Base-by-base conservation (phyloP, 1,284 basidiomycete genomes). In the Mycosarcoma mackinlayi region DNA sequence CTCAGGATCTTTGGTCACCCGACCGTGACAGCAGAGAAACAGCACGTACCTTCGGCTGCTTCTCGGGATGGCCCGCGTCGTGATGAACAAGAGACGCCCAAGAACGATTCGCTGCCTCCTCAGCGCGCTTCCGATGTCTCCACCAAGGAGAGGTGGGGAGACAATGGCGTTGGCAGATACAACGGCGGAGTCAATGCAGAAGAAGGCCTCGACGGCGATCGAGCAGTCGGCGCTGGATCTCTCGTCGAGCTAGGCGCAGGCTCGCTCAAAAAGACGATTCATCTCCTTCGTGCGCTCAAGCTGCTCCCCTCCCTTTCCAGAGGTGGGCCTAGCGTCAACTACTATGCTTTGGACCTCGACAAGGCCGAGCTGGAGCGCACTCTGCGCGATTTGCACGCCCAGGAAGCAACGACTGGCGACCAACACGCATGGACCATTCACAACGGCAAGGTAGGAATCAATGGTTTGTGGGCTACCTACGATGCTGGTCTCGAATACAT, bases 271-370 rank as follows among this genome's bases (percentile, higher is more conserved):
- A 78, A 78, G 86, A 97, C 94, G 1, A 92, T 92, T 5, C 89
- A 92, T 81, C 87, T 98, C 52, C 86, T 98, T 28, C 86, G 86
- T 18, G 91, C 91, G 1, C 86, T 97, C 34, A 88, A 83, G 84
- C 73, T 51, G 70, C 76, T 62, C 53, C 68, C 62, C 53, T 64
- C 52, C 9, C 39, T 50, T 44, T 19, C 56, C 25, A 78, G 77
- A 7, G 49, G 81, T 63, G 82, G 60, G 16, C 85, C 88, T 1
- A 87, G 88, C 10, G 88, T 92, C 77, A 91, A 89, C 1, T 98
- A 96, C 84, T 94, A 92, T 85, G 93, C 94, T 13, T 89, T 98
- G 51, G 95, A 98, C 80, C 89, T 98, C 25, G 93, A 95, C 83
- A 87, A 90, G 73, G 87, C 87, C 51, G 93, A 97, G 81, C 88